phyloP scores from a whole-genome alignment of 345 rosid genomes.

The Boechera stricta region DNA sequence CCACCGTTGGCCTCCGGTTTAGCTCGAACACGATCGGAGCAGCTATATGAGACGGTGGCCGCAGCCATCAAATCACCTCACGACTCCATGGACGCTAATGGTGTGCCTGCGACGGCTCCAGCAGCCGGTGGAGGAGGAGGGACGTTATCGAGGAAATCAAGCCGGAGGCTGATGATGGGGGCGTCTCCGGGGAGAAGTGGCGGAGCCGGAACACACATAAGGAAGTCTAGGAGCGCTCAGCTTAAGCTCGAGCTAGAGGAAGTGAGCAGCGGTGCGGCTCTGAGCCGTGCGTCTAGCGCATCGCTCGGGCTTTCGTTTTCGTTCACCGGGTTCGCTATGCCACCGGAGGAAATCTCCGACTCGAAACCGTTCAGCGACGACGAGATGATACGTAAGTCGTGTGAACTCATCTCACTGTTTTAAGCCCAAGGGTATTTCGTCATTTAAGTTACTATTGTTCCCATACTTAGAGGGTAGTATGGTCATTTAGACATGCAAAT shows the following conservation, averaged over 20 bases:
- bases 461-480: conserved; percentile 34
- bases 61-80: conserved; percentile 72
- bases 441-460: neutral
- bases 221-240: conserved; percentile 92
- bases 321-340: conserved; percentile 90
- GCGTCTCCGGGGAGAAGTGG: conserved; percentile 68
- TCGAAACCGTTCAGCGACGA: conserved; percentile 89
- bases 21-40: conserved; percentile 83
- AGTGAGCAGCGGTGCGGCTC: conserved; percentile 79
- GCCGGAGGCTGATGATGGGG: conserved; percentile 58
- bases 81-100: conserved; percentile 46
- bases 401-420: conserved; percentile 15
- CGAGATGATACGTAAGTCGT: conserved; percentile 83
- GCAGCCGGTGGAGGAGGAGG: conserved; percentile 46
- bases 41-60: conserved; percentile 66
- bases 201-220: conserved; percentile 64
- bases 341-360: conserved; percentile 81
- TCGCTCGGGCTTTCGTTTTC: conserved; percentile 90
- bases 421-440: conserved; percentile 21
- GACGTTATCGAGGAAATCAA: conserved; percentile 68
- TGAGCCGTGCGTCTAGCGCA: conserved; percentile 97
- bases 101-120: conserved; percentile 37
- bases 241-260: conserved; percentile 76
- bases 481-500: conserved; percentile 11
- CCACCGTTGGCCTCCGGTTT: conserved; percentile 54